Evolutionary conservation across 2,329 filamentous ascomycete species (phyloP), one percentile per base, ranked within the genome.

Genomic region (Aspergillus caelatus): DNA sequence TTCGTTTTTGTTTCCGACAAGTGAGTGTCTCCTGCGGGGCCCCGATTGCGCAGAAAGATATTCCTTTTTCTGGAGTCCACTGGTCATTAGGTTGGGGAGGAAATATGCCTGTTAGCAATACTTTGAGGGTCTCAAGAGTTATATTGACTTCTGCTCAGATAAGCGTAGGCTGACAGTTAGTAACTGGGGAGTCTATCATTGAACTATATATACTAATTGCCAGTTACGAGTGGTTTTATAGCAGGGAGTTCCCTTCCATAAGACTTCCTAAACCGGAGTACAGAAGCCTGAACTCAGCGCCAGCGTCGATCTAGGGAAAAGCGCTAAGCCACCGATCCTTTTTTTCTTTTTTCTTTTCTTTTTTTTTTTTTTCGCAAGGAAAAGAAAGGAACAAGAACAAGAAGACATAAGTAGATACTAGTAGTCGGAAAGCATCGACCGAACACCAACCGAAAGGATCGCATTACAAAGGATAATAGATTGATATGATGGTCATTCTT

Each of bases 301-400:
- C 11, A 10, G 39, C n/a, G 26, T n/a, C 21, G 21, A 43, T 34
- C 48, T 34, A 39, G 43, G 57, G 56, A 58, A 50, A 58, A 50
- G 57, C 57, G 19, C 57, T 58, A 58, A 23, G 16, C 57, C 57
- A 32, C 45, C 30, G 41, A 50, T 58, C 57, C 46, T 14, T 46
- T 21, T 12, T 23, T 19, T 32, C 30, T n/a, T n/a, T n/a, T n/a
- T n/a, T n/a, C n/a, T n/a, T n/a, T n/a, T n/a, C n/a, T n/a, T 26
- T 26, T 26, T 26, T 26, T 12, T 46, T 11, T 23, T 23, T 19
- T 32, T n/a, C 30, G 39, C 26, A 58, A 14, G 7, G 9, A 23
- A 23, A 26, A 14, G 5, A 12, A 23, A 26, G 11, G 6, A 48
- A 16, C 12, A 26, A 19, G 39, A 41, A 41, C 26, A n/a, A 3